Base-by-base conservation (phyloP, 2,329 filamentous ascomycete genomes). In the Botrytis hyacinthi region DNA sequence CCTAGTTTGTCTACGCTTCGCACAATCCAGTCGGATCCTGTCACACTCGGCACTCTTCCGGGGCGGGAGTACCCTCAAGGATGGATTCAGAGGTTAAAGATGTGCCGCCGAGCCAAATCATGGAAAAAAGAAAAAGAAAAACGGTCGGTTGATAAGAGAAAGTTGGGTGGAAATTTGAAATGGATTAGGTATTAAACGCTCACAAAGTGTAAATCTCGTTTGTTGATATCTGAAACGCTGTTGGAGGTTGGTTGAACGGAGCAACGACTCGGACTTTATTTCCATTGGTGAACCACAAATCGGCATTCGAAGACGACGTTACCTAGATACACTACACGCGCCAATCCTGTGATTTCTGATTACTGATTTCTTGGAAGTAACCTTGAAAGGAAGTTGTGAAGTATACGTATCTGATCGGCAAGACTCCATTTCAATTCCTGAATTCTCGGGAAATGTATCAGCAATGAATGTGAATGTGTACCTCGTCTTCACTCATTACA, bases 341-440 rank as follows among this genome's bases (percentile, higher is more conserved):
- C 65, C 65, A 68, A 54, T 57, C 35, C 26, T 54, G 65, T 68
- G 65, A 68, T 68, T 57, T 57, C 51, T 29, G 51, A 57, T 57
- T 29, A 29, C 51, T 18, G 51, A 29, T 18, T 68, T 40, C 65
- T 54, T 68, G 46, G 35, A 42, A 68, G 26, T 22, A 54, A 54
- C 65, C 65, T 68, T 4, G 65, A 35, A 42, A 42, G 65, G 65
- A 68, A 42, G 65, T 40, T 35, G 54, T 54, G 46, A 54, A 26
- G 32, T 22, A 51, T 16, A 14, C 48, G 48, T n/a, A 22, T 40
- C 40, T 29, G 65, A 40, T 54, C 65, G 44, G 37, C 46, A 42
- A 37, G 44, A 16, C 35, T 26, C 35, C 35, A 54, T 42, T 42
- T 16, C 35, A 32, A 57, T 42, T 54, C 46, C 20, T 35, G 18